Evolutionary conservation across 257 asterid genomes (phyloP), one percentile per base, ranked within the genome.

Genomic region (Scutellaria galericulata): DNA sequence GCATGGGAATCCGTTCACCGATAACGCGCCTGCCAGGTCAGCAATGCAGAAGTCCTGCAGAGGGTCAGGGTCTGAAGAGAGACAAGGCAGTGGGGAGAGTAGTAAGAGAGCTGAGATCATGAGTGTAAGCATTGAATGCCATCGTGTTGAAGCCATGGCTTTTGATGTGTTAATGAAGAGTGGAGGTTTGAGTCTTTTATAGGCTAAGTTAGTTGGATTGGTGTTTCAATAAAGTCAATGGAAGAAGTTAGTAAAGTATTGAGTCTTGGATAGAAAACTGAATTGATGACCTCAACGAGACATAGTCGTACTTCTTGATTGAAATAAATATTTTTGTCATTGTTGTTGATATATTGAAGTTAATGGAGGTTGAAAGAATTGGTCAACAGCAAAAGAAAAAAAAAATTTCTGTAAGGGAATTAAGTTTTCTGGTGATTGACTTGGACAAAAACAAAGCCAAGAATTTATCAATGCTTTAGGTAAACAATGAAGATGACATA

Each of bases 11-110:
- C 93, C 96, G 12, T 85, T 84, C 3, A 76, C 7, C 0, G 82
- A 77, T 0, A 65, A 9, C 0, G 62, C 6, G 9, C 75, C 42
- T 31, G 70, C 71, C 10, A 81, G 37, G 57, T 79, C 82, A 3
- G 83, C 91, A 0, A 85, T 66, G 60, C 93, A 89, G 71, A 87
- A 85, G 66, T 87, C 96, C 70, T 86, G 90, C 46, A 89, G 7
- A 3, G 87, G 80, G 57, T 81, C 88, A 45, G 96, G 87, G 63
- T 89, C 93, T 13, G 87, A 68, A 1, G 69, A 79, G 18, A 58
- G 78, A 35, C 79, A 81, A 62, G 84, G 79, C 0, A 59, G 62
- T 46, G 84, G 78, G 2, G 53, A 47, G 78, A 75, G 87, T 1
- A 81, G 59, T 4, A 84, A 1, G 9, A 71, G 66, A 7, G 66